Percentiles rank a stretch among this genome's conserved stretches.
These are phyloP conservation scores for Dalbergia cultrata DNA, from an alignment of 306 rosid species.

Conservation along the genomic window DNA sequence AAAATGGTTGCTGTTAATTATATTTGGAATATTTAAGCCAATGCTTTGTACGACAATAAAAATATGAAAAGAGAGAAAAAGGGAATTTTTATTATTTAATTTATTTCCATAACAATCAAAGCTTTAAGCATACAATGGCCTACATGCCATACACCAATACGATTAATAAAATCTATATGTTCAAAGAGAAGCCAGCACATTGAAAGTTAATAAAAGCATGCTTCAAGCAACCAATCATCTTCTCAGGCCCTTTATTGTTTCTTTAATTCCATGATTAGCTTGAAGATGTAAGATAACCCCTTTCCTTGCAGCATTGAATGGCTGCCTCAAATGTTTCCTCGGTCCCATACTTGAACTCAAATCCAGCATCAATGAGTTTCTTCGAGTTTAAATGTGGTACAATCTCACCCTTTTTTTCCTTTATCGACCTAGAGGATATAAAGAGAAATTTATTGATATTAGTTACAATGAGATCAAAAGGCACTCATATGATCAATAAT, in stretches of 20 bases:
- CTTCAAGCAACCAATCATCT: not conserved
- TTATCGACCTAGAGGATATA: constrained; percentile 38
- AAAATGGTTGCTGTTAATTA: too few species aligned
- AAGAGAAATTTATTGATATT: too few species aligned
- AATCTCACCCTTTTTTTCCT: constrained; percentile 21
- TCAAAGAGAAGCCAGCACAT: too few species aligned
- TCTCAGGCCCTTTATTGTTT: not conserved
- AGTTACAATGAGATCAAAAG: not conserved
- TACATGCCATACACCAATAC: not conserved
- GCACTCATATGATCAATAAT: not conserved
- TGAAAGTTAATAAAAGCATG: not conserved
- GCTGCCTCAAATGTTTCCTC: constrained; percentile 53
- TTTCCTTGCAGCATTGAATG: constrained; percentile 55
- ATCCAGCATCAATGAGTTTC: constrained; percentile 59
- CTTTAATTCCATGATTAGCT: not conserved
- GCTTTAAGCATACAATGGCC: not conserved
- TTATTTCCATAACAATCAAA: not conserved
- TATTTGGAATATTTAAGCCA: too few species aligned
- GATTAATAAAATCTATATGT: not conserved
- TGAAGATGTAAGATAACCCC: constrained; percentile 32
- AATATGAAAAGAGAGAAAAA: not conserved
- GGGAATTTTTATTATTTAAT: not conserved
- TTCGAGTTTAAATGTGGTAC: constrained; percentile 45
- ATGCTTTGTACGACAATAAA: not conserved
- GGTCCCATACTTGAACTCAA: constrained; percentile 50